Percentiles rank a stretch among this genome's conserved stretches.
phyloP scores from a whole-genome alignment of 2,329 filamentous ascomycete species.

The Stagonosporopsis chrysanthemi region DNA sequence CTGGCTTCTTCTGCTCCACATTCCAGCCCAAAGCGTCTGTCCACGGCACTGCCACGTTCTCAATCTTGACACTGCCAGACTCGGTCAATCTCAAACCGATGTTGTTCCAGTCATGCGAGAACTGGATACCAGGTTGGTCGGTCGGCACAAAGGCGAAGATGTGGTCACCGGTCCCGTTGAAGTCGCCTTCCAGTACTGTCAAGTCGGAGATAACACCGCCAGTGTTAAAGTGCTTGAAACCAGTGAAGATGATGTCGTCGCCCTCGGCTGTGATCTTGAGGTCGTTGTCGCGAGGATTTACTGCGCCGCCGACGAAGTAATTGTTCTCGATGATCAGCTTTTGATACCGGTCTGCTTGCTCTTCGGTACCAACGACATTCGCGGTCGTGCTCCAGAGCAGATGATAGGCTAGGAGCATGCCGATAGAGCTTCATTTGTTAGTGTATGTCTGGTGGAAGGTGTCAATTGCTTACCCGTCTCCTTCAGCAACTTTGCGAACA shows the following conservation, averaged over 20 bases:
- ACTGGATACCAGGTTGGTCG: slow-evolving; percentile 64
- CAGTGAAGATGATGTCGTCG: slow-evolving; percentile 65
- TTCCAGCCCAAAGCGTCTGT: slow-evolving; percentile 69
- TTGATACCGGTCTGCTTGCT: slow-evolving; percentile 66
- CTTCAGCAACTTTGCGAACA: slow-evolving; percentile 69
- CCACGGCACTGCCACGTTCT: slow-evolving; percentile 66
- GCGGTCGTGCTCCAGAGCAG: slow-evolving; percentile 69
- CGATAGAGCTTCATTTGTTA: slow-evolving; percentile 56
- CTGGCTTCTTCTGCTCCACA: slow-evolving; percentile 57
- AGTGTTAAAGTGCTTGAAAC: slow-evolving; percentile 72
- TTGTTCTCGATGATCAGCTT: slow-evolving; percentile 68
- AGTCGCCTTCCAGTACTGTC: slow-evolving; percentile 69
- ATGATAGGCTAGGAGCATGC: slow-evolving; percentile 72
- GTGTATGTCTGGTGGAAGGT: neutral
- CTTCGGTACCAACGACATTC: slow-evolving; percentile 65
- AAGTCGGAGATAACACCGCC: slow-evolving; percentile 72
- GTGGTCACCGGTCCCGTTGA: slow-evolving; percentile 65
- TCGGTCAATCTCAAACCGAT: slow-evolving; percentile 69
- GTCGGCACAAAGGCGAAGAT: slow-evolving; percentile 70
- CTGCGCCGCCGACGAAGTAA: slow-evolving; percentile 69
- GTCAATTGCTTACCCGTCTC: slow-evolving; percentile 59
- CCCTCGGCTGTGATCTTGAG: slow-evolving; percentile 64
- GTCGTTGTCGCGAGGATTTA: slow-evolving; percentile 71
- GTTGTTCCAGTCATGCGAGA: slow-evolving; percentile 70
- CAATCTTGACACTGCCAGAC: slow-evolving; percentile 68